Base-by-base conservation (phyloP, 345 rosid genomes). In the Lepidium africanum region DNA sequence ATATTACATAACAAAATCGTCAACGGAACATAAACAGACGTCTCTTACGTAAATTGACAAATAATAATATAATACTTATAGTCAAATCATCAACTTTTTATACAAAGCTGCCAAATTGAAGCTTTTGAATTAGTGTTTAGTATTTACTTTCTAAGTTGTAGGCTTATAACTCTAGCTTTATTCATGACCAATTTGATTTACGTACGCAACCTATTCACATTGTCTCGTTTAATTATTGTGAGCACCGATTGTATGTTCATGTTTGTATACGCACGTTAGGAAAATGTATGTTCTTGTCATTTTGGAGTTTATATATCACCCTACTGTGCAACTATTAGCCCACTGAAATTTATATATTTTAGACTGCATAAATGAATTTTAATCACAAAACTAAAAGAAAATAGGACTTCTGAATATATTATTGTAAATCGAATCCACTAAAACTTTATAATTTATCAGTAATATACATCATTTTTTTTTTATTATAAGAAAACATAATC, bases 41-140 rank as follows among this genome's bases (percentile, higher is more conserved):
- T 49, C 53, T 72, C 76, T 56, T 33, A 64, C 59, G 39, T 57
- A 58, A 41, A 57, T 15, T 39, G 21, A 56, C n/a, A 27, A 37
- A 16, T 47, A 37, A 5, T 9, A 48, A 33, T 36, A 47, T 27
- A 1, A 19, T 46, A 17, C 13, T 47, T 19, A 5, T 19, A 16
- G 45, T 63, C 65, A 63, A 46, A 68, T 37, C 30, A 68, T 58
- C 32, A 73, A 33, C 71, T 33, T 57, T 73, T 49, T 10, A 9
- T 48, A 56, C 37, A 57, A 39, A 65, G 38, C 19, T 27, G 56
- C 36, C 76, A 55, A 55, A 72, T 10, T 36, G 45, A 42, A 16
- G 23, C 70, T 55, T 63, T 63, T 55, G 49, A 54, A 35, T 64
- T 16, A 47, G 15, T 36, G 2, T 70, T 61, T 23, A 41, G 15